Conservation (phyloP, 2,329 filamentous ascomycete species). For the Paecilomyces formosus region DNA sequence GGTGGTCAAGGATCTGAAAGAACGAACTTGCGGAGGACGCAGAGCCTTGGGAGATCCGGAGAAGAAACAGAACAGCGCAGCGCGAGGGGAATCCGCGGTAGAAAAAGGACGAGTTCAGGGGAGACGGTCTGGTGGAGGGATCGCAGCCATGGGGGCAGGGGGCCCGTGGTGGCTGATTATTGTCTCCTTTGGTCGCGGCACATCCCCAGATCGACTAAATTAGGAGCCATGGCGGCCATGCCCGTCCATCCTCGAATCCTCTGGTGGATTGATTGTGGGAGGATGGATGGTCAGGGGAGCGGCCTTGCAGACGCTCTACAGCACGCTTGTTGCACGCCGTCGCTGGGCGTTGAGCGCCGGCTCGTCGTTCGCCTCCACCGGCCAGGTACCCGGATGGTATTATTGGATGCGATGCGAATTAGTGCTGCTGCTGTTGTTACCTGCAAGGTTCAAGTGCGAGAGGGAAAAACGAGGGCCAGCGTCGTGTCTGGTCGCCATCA, state of each 20-base stretch:
- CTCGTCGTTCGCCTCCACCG: neutral
- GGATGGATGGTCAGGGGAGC: neutral
- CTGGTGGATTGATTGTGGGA: no score
- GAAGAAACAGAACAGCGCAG: slow-evolving; percentile 2
- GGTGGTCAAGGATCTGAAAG: slow-evolving; percentile 16
- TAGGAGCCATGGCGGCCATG: neutral
- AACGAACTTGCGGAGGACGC: slow-evolving; percentile 1
- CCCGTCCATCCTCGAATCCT: no score
- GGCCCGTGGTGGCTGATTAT: neutral
- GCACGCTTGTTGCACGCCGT: neutral
- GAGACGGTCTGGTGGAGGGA: neutral
- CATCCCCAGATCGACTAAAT: neutral
- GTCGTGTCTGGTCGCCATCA: neutral
- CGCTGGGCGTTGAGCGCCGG: neutral
- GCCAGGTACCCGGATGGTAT: neutral
- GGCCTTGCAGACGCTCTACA: neutral
- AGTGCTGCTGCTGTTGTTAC: neutral
- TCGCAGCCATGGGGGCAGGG: neutral
- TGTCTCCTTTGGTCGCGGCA: neutral
- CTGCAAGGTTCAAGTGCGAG: neutral
- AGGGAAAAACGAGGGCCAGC: neutral
- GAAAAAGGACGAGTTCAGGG: neutral
- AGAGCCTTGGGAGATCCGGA: slow-evolving; percentile 2
- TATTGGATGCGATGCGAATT: neutral
- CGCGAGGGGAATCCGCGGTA: neutral